These are phyloP conservation scores for Condylostoma magnum DNA, from an alignment of 169 alveolate genomes.

Conservation along the genomic window DNA sequence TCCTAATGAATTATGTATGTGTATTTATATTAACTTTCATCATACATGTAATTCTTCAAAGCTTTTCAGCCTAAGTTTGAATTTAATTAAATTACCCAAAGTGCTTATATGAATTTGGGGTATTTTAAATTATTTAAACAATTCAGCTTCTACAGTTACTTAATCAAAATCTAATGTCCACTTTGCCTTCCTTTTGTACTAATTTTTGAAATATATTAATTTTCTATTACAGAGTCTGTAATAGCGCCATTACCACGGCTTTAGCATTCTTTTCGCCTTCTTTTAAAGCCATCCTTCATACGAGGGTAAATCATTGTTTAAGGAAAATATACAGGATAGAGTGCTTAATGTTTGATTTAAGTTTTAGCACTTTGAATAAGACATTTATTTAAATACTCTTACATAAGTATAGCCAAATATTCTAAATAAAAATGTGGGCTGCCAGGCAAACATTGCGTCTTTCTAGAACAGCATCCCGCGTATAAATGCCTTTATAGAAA, in stretches of 20 bases:
- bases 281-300: slow-evolving; percentile 8
- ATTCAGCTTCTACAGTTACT: slow-evolving; percentile 6
- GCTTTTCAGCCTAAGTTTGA: neutral
- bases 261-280: neutral
- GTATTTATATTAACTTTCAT: neutral
- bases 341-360: too few relatives aligned
- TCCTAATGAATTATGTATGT: neutral
- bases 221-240: neutral
- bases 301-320: too few relatives aligned
- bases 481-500: too few relatives aligned
- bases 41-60: neutral
- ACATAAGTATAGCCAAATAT: too few relatives aligned
- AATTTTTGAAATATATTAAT: slow-evolving; percentile 1
- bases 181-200: neutral
- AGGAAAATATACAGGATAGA: too few relatives aligned
- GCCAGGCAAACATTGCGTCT: too few relatives aligned
- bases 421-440: too few relatives aligned
- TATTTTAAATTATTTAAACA: too few relatives aligned
- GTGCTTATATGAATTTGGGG: neutral
- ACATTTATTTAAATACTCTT: too few relatives aligned
- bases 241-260: slow-evolving; percentile 8
- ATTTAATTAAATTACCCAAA: neutral
- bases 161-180: slow-evolving; percentile 9
- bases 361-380: too few relatives aligned
- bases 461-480: too few relatives aligned